Conservation (phyloP, 768 basidiomycete genomes). For the Rhodotorula sphaerocarpa region DNA sequence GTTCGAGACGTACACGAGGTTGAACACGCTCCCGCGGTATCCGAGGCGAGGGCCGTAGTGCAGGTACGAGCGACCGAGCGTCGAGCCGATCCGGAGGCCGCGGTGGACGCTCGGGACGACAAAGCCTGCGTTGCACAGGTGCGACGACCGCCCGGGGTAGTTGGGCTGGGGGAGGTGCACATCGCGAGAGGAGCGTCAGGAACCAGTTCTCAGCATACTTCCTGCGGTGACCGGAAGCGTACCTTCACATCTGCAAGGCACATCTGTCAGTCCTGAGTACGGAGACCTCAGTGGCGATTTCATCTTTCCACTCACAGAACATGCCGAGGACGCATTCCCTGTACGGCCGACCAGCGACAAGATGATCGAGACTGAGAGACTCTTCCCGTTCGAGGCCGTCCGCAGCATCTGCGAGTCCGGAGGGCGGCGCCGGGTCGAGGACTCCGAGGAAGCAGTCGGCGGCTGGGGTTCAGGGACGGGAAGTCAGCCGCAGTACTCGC, state of each 20-base stretch:
- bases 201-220: no score
- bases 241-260: conserved; percentile 26
- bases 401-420: conserved; percentile 22
- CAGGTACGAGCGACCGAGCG: conserved; percentile 68
- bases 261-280: no score
- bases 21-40: conserved; percentile 57
- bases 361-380: conserved; percentile 46
- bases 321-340: conserved; percentile 58
- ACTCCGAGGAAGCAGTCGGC: conserved; percentile 36
- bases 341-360: conserved; percentile 55
- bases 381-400: conserved; percentile 11
- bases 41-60: conserved; percentile 69
- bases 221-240: not conserved
- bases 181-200: no score
- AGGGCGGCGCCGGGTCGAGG: conserved; percentile 32
- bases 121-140: conserved; percentile 74
- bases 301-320: conserved; percentile 38
- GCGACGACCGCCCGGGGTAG: conserved; percentile 30
- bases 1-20: conserved; percentile 83
- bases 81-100: conserved; percentile 58
- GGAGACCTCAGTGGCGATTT: no score
- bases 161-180: conserved; percentile 29
- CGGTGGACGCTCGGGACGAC: conserved; percentile 59
- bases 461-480: not conserved
- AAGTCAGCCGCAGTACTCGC: not conserved